Evolutionary conservation across 2,329 filamentous ascomycete genomes (phyloP).

Genomic region (Cladosporium velox): DNA sequence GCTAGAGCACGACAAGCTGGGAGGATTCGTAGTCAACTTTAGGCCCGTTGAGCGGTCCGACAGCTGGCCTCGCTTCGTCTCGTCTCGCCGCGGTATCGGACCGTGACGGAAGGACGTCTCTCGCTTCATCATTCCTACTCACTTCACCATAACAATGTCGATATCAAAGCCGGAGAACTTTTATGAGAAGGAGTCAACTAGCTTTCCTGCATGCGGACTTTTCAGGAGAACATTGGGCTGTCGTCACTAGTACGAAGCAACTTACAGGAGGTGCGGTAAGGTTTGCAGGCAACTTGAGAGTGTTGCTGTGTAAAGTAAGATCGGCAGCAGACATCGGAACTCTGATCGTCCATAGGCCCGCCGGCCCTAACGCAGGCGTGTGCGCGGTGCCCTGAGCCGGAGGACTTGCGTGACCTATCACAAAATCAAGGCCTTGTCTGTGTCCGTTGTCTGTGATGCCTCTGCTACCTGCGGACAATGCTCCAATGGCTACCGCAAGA

Average conservation of each 20-base stretch:
- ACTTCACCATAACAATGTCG: not conserved
- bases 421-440: not conserved
- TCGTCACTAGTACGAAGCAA: not conserved
- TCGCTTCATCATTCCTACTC: not conserved
- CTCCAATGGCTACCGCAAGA: not conserved
- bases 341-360: not conserved
- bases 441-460: not conserved
- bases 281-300: not conserved
- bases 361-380: not conserved
- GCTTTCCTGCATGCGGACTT: not conserved
- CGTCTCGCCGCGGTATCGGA: constrained; percentile 6
- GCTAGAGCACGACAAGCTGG: not conserved
- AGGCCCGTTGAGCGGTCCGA: not conserved
- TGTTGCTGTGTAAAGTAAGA: not conserved
- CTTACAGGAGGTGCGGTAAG: not conserved
- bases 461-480: not conserved
- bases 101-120: constrained; percentile 1
- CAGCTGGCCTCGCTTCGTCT: not conserved
- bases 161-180: not conserved
- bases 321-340: constrained; percentile 1
- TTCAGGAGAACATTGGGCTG: not conserved
- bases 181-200: not conserved
- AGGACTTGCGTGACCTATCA: not conserved
- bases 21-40: not conserved
- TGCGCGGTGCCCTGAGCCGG: not conserved